These are phyloP conservation scores for Aquilaria malaccensis DNA, from an alignment of 345 rosid genomes.

Conservation along the genomic window DNA sequence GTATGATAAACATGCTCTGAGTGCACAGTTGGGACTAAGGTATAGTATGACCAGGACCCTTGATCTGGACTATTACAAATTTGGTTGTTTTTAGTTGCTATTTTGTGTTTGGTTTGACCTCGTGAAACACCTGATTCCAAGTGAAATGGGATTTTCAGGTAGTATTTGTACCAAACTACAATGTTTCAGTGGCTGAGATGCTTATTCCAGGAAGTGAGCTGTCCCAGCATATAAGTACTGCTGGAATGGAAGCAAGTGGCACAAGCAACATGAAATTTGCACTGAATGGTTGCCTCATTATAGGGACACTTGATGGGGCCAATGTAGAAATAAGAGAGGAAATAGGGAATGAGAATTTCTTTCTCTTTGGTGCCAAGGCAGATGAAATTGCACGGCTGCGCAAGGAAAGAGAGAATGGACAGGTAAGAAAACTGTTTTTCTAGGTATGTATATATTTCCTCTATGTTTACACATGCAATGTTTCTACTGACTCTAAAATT, in stretches of 20 bases:
- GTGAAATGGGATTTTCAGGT: slow-evolving; percentile 37
- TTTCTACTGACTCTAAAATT: no score
- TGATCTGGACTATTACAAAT: no score
- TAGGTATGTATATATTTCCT: neutral
- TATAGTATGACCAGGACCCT: no score
- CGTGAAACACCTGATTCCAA: no score
- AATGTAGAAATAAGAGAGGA: slow-evolving; percentile 97
- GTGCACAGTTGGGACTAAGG: no score
- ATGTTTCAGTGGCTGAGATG: slow-evolving; percentile 89
- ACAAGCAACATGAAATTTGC: slow-evolving; percentile 99
- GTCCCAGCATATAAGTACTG: slow-evolving; percentile 97
- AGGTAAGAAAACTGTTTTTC: slow-evolving; percentile 32
- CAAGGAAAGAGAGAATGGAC: slow-evolving; percentile 78
- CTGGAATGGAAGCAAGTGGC: slow-evolving; percentile 99
- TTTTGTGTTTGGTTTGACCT: no score
- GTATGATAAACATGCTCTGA: no score
- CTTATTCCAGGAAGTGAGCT: slow-evolving; percentile 98
- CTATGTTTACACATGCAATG: neutral
- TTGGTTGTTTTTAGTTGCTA: no score
- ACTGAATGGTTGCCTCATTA: slow-evolving; percentile 91
- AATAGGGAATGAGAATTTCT: slow-evolving; percentile 84
- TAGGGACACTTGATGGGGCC: slow-evolving; percentile 97
- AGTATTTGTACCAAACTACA: slow-evolving; percentile 96
- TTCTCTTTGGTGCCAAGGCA: slow-evolving; percentile 89
- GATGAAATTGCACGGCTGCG: slow-evolving; percentile 82